phyloP scores from a whole-genome alignment of 1,284 basidiomycete genomes.

The Cryptococcus hybrid region DNA sequence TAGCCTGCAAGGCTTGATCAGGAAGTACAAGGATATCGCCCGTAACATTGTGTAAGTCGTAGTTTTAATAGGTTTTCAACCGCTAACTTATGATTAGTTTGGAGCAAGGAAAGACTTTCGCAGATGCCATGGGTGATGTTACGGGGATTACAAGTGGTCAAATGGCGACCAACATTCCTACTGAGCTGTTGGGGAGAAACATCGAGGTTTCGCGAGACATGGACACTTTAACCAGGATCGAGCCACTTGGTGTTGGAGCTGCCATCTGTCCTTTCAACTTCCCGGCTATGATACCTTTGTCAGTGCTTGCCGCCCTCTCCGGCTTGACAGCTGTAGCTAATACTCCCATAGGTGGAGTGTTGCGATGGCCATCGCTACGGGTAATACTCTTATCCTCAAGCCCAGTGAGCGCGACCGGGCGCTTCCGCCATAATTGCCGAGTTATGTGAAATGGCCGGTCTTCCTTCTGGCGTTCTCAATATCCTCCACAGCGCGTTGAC shows the following conservation, averaged over 20 bases:
- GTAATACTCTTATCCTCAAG: constrained; percentile 93
- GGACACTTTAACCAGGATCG: constrained; percentile 67
- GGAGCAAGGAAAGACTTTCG: constrained; percentile 88
- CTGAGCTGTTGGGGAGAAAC: constrained; percentile 81
- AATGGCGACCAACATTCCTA: constrained; percentile 77
- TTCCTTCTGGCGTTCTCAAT: constrained; percentile 73
- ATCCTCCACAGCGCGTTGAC: constrained; percentile 83
- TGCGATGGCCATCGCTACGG: constrained; percentile 48
- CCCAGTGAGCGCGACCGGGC: constrained; percentile 93
- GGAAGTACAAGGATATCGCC: too few relatives aligned
- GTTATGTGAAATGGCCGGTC: constrained; percentile 73
- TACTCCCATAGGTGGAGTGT: too few relatives aligned
- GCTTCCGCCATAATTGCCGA: constrained; percentile 98
- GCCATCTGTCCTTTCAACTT: constrained; percentile 79
- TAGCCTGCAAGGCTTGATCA: too few relatives aligned
- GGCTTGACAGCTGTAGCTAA: too few relatives aligned
- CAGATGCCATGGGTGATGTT: constrained; percentile 92
- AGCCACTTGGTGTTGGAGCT: constrained; percentile 64
- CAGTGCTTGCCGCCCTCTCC: too few relatives aligned
- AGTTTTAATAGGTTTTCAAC: too few relatives aligned
- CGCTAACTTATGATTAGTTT: too few relatives aligned
- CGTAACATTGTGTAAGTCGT: too few relatives aligned
- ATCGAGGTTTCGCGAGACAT: constrained; percentile 95
- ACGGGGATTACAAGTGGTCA: constrained; percentile 92
- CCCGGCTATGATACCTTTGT: constrained; percentile 67